Evolutionary conservation across 164 flowering plant genomes (phyloP).

Genomic region (Hamamelis virginiana): DNA sequence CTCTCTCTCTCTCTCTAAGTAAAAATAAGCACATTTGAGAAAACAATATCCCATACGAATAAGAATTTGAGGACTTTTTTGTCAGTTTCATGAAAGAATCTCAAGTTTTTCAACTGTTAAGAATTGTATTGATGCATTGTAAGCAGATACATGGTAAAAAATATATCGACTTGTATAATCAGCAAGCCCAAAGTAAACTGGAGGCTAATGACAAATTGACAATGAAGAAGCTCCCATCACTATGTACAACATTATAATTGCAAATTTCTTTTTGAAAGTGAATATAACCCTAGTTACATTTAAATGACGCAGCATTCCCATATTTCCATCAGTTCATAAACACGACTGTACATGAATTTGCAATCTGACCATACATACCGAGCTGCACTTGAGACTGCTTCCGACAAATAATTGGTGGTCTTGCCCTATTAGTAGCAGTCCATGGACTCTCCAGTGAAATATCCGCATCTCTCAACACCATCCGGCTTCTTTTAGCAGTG

Average conservation of each 20-base stretch:
- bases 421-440: constrained; percentile 31
- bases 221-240: neutral
- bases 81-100: neutral
- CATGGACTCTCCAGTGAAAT: constrained; percentile 25
- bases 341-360: constrained; percentile 33
- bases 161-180: neutral
- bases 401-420: constrained; percentile 28
- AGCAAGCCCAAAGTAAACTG: neutral
- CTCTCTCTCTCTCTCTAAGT: too few species aligned
- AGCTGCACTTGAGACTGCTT: constrained; percentile 32
- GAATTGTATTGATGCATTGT: neutral
- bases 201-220: neutral
- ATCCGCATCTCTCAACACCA: constrained; percentile 28
- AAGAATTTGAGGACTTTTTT: too few species aligned
- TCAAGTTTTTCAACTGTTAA: neutral
- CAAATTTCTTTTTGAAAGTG: neutral
- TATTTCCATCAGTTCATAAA: constrained; percentile 27
- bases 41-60: neutral
- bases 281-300: neutral
- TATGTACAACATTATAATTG: constrained; percentile 3
- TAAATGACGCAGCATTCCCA: neutral
- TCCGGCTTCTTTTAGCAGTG: constrained; percentile 26
- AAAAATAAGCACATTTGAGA: too few species aligned
- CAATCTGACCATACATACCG: constrained; percentile 25
- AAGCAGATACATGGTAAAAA: neutral